phyloP scores from a whole-genome alignment of 768 basidiomycete species.

The Amanita inopinata region DNA sequence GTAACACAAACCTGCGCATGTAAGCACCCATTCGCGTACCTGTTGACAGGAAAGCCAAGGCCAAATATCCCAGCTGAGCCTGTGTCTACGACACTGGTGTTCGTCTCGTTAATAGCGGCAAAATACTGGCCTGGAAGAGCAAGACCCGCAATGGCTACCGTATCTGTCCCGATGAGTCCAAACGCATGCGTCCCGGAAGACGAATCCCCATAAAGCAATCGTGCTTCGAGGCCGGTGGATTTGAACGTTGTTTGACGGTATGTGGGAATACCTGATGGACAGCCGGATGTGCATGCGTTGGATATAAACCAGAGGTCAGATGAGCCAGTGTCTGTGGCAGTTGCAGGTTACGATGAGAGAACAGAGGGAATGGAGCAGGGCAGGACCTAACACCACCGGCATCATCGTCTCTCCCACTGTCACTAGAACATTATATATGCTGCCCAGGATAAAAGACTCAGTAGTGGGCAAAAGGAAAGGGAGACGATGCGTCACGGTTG shows the following conservation, averaged over 20 bases:
- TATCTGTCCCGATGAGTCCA: conserved; percentile 55
- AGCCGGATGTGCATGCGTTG: conserved; percentile 39
- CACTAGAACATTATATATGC: conserved; percentile 55
- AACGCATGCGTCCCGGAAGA: conserved; percentile 56
- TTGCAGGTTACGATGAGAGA: not conserved
- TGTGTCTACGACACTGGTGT: conserved; percentile 48
- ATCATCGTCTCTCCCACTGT: conserved; percentile 41
- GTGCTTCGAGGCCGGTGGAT: conserved; percentile 33
- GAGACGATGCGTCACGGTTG: not conserved
- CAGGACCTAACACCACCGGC: conserved; percentile 53
- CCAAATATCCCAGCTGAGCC: conserved; percentile 64
- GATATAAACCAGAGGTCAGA: conserved; percentile 71
- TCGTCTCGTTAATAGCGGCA: conserved; percentile 59
- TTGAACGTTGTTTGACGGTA: conserved; percentile 45
- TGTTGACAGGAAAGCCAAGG: conserved; percentile 65
- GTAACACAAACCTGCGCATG: too few species aligned
- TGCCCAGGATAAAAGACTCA: not conserved
- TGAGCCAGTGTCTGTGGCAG: conserved; percentile 56
- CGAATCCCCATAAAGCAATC: conserved; percentile 64
- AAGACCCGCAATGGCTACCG: conserved; percentile 44
- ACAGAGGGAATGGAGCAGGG: not conserved
- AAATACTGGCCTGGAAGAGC: conserved; percentile 44
- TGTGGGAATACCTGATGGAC: conserved; percentile 26
- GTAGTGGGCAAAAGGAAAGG: not conserved
- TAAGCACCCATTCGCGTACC: conserved; percentile 27